Conservation (phyloP, 768 basidiomycete species). For the Rhodotorula kratochvilovae region DNA sequence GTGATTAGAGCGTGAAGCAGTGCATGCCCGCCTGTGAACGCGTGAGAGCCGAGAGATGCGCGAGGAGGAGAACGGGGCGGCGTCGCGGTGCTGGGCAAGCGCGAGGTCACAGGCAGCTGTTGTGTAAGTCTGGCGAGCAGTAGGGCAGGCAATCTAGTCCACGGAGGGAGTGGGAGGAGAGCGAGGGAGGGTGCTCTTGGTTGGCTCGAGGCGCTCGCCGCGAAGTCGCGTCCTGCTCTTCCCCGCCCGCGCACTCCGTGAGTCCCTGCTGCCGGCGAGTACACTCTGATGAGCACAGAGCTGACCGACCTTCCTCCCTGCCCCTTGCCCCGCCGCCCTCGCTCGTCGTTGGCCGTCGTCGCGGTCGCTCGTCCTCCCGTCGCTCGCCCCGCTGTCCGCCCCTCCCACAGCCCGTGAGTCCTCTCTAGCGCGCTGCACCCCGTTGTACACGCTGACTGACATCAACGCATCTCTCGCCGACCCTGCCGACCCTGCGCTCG, state of each 20-base stretch:
- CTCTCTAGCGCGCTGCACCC: neutral
- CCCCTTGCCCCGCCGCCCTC: neutral
- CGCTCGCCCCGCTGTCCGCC: neutral
- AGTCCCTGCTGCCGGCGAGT: neutral
- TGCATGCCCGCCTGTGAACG: neutral
- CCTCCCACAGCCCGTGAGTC: neutral
- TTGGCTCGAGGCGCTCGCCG: no score
- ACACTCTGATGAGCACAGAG: no score
- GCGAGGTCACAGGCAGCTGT: no score
- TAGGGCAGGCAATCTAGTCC: no score
- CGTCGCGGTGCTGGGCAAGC: no score
- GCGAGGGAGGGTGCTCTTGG: no score
- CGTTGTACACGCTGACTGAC: neutral
- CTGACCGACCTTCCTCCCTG: neutral
- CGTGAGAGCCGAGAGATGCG: no score
- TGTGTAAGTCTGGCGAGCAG: no score
- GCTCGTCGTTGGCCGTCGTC: neutral
- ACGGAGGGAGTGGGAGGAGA: no score
- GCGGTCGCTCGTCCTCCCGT: neutral
- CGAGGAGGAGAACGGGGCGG: no score
- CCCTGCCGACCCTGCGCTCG: neutral
- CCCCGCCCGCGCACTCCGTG: neutral
- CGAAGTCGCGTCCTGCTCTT: neutral
- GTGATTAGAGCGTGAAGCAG: neutral
- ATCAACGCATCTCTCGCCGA: neutral